phyloP scores from a whole-genome alignment of 2,329 filamentous ascomycete genomes.

The Stachybotrys chlorohalonatus region DNA sequence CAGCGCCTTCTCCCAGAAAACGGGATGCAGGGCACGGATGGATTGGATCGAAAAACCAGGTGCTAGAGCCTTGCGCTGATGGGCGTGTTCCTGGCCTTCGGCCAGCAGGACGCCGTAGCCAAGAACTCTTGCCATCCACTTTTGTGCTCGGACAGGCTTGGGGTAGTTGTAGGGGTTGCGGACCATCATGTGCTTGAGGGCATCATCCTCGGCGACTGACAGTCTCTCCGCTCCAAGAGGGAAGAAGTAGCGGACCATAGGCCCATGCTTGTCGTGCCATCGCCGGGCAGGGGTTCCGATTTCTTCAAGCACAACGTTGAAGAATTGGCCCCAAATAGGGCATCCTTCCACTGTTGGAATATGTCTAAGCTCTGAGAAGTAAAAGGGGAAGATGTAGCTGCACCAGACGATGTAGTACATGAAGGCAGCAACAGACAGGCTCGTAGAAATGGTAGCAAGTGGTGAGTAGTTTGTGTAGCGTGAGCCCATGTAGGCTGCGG shows the following conservation, averaged over 20 bases:
- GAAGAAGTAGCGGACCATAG: conserved; percentile 36
- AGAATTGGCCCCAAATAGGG: conserved; percentile 33
- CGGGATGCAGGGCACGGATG: conserved; percentile 24
- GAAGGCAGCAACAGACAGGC: conserved; percentile 16
- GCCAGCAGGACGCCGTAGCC: conserved; percentile 32
- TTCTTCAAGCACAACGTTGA: conserved; percentile 29
- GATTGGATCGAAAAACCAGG: conserved; percentile 28
- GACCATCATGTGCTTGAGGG: conserved; percentile 33
- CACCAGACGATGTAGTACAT: conserved; percentile 23
- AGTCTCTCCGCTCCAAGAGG: conserved; percentile 34
- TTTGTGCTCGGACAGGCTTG: conserved; percentile 25
- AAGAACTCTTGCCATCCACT: conserved; percentile 33
- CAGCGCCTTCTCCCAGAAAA: conserved; percentile 31
- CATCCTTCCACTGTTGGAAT: conserved; percentile 30
- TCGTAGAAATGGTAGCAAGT: not conserved
- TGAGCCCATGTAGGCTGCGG: not conserved
- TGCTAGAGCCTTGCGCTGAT: conserved; percentile 23
- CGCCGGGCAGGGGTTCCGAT: conserved; percentile 29
- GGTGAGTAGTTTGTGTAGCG: not conserved
- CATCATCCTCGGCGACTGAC: conserved; percentile 32
- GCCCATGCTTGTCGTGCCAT: conserved; percentile 31
- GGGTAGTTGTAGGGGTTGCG: conserved; percentile 31
- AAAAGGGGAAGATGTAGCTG: conserved; percentile 29
- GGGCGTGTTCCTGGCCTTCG: conserved; percentile 30
- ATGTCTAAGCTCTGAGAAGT: conserved; percentile 30